phyloP scores from a whole-genome alignment of 2,329 filamentous ascomycete genomes.

The Nemania sp. region DNA sequence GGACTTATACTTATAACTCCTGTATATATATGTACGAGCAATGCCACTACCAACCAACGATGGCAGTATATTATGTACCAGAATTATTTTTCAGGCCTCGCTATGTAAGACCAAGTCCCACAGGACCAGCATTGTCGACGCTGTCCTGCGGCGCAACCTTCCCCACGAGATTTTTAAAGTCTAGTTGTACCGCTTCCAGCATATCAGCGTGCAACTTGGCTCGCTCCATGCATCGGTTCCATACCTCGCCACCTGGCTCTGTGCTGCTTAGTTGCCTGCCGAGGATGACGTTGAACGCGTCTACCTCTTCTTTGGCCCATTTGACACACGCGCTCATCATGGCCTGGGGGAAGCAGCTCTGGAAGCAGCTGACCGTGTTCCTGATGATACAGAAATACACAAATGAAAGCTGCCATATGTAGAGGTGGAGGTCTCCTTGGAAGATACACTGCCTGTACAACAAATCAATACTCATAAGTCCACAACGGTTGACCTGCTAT shows the following conservation, averaged over 20 bases:
- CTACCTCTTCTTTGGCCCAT: slow-evolving; percentile 96
- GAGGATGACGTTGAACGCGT: slow-evolving; percentile 84
- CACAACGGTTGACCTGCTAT: background rate
- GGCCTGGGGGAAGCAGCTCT: slow-evolving; percentile 79
- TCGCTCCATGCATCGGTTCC: slow-evolving; percentile 80
- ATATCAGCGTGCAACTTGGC: slow-evolving; percentile 80
- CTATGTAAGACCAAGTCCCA: slow-evolving; percentile 49
- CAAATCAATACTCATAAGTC: slow-evolving; percentile 28
- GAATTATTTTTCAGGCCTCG: background rate
- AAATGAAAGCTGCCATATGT: slow-evolving; percentile 94
- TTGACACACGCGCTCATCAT: slow-evolving; percentile 96
- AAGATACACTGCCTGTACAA: slow-evolving; percentile 82
- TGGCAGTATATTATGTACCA: background rate
- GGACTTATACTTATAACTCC: background rate
- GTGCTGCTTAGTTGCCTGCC: slow-evolving; percentile 85
- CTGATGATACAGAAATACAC: slow-evolving; percentile 94
- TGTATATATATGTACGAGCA: background rate
- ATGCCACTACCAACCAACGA: background rate
- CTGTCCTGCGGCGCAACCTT: slow-evolving; percentile 49
- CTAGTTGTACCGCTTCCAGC: slow-evolving; percentile 82
- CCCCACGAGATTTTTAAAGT: slow-evolving; percentile 84
- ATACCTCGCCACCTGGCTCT: slow-evolving; percentile 73
- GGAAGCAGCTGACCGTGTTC: slow-evolving; percentile 90
- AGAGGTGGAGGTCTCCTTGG: slow-evolving; percentile 87
- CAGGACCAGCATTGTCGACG: slow-evolving; percentile 39